A percentile compares a stretch with the other conserved stretches of the same genome.
Evolutionary conservation across 2,329 filamentous ascomycete genomes (phyloP).

Genomic region (Colletotrichum limetticola): DNA sequence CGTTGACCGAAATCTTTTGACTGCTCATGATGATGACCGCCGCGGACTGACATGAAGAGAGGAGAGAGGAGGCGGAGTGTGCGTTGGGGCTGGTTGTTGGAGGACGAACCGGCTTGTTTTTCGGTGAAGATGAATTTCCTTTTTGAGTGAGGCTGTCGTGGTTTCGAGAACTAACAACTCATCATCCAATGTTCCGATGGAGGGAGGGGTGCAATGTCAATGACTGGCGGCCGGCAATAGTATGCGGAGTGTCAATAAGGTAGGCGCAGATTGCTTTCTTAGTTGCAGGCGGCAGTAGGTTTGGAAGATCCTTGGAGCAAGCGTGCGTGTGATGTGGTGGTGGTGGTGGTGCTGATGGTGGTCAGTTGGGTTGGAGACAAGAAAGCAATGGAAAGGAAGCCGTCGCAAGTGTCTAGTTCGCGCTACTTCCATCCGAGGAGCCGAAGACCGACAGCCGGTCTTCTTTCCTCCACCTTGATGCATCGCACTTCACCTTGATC

Average conservation of each 20-base stretch:
- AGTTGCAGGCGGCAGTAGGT: not conserved
- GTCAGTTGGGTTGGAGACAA: slow-evolving; percentile 4
- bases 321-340: slow-evolving; percentile 28
- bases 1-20: not conserved
- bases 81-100: not conserved
- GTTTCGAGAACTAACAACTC: slow-evolving; percentile 10
- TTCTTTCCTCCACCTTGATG: not conserved
- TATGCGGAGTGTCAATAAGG: slow-evolving; percentile 1
- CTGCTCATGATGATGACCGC: not conserved
- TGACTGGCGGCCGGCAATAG: slow-evolving; percentile 8
- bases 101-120: not conserved
- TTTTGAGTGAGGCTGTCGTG: not conserved
- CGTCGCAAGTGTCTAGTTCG: slow-evolving; percentile 14
- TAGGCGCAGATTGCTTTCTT: slow-evolving; percentile 3
- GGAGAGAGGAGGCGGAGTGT: not conserved
- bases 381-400: not conserved
- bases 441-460: slow-evolving; percentile 26
- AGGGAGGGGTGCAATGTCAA: no score
- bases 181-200: slow-evolving; percentile 23
- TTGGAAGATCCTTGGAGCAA: slow-evolving; percentile 7
- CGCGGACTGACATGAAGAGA: not conserved
- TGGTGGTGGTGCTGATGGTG: not conserved
- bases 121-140: slow-evolving; percentile 2
- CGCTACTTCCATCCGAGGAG: slow-evolving; percentile 22
- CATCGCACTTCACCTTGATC: not conserved